Evolutionary conservation across 1,139 yeast genomes (phyloP).

Genomic region (Kodamaea fungicola): DNA sequence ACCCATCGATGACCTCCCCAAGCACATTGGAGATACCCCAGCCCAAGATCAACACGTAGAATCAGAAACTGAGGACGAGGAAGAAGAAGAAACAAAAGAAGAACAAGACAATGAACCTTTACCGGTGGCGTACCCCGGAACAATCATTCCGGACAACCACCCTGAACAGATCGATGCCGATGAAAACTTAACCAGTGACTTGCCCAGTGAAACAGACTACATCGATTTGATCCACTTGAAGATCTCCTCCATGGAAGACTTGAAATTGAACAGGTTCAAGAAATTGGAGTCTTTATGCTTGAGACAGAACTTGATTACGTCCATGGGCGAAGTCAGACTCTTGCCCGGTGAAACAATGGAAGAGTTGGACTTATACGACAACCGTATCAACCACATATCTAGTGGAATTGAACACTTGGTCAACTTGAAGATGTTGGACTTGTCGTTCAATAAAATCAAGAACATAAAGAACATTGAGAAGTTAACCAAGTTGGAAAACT

Average conservation of each 20-base stretch:
- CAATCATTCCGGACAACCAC: constrained; percentile 54
- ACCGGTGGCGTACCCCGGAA: constrained; percentile 43
- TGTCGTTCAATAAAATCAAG: constrained; percentile 87
- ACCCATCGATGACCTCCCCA: constrained; percentile 8
- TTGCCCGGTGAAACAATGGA: constrained; percentile 53
- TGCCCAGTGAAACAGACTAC: constrained; percentile 59
- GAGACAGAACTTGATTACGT: constrained; percentile 79
- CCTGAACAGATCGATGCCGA: constrained; percentile 46
- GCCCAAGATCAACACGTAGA: constrained; percentile 7
- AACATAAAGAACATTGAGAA: constrained; percentile 77
- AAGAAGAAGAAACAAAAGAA: constrained; percentile 22
- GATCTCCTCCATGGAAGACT: constrained; percentile 62
- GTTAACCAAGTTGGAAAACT: constrained; percentile 56
- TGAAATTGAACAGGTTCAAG: constrained; percentile 58
- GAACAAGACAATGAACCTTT: constrained; percentile 28
- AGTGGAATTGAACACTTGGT: constrained; percentile 58
- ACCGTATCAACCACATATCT: constrained; percentile 83
- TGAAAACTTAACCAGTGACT: constrained; percentile 59
- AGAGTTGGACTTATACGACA: constrained; percentile 89
- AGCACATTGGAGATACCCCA: constrained; percentile 7
- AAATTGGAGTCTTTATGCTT: constrained; percentile 63
- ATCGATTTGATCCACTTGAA: constrained; percentile 80
- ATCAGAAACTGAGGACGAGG: constrained; percentile 19
- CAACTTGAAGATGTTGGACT: constrained; percentile 63
- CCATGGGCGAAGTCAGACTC: constrained; percentile 66